Evolutionary conservation across 148 eudicot species (phyloP), one percentile per base, ranked within the genome.

Genomic region (Fallopia convolvulus): DNA sequence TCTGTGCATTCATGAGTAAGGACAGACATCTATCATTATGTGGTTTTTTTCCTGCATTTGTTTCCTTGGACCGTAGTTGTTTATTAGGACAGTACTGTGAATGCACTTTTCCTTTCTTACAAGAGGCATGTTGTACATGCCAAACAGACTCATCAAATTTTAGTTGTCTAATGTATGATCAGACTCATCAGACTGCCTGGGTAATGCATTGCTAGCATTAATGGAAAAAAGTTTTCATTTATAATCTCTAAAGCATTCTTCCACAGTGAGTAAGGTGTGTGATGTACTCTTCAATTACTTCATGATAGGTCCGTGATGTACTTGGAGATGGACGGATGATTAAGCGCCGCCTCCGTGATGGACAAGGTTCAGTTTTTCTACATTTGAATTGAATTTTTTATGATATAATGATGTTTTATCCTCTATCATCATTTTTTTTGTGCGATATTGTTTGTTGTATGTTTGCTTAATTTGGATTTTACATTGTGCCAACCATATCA

Each of bases 251-350:
- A 30, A 30, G 70, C 40, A 23, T 60, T 30, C 70, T 65, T 12
- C 70, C 40, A 14, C 13, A 68, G 21, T 33, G 21, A 33, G 15
- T 13, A 2, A n/a, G 3, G 72, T 68, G 46, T 36, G 72, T 36
- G 36, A 33, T 15, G 36, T 61, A 42, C 3, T 55, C 14, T 46
- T 47, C 14, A 18, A 30, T 48, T 52, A 9, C 74, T 53, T 73
- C 50, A 80, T 39, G 77, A 56, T 86, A 95, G 99, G 99, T 95
- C 61, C 90, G 97, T 0, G 99, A 95, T 77, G 91, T 95, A 83
- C 99, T 95, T 81, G 99, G 99, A 77, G 99, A 95, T 89, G 97
- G 99, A 61, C 93, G 99, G 46, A 81, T 95, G 79, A 95, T 95
- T 30, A 95, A 95, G 80, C 90, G 99, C 14, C 97, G 99, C 46